Percentiles rank a stretch among this genome's conserved stretches.
These are phyloP conservation scores for Fusarium siculi DNA, from an alignment of 2,329 filamentous ascomycete species.

Conservation along the genomic window DNA sequence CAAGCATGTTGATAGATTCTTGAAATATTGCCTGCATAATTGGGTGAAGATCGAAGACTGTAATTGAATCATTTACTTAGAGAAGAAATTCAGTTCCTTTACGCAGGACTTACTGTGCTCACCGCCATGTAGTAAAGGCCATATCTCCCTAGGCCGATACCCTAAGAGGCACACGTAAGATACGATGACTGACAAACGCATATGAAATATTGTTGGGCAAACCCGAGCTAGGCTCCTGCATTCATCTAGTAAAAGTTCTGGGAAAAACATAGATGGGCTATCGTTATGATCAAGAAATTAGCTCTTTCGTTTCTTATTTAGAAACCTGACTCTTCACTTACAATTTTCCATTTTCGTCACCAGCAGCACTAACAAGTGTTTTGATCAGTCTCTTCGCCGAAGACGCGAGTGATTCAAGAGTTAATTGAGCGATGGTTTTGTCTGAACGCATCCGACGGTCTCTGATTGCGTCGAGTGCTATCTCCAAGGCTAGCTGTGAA, in stretches of 20 bases:
- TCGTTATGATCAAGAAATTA: background rate
- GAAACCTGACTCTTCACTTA: accelerated
- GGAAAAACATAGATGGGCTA: no score
- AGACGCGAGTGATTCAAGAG: accelerated
- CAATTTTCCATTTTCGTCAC: background rate
- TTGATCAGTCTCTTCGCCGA: accelerated
- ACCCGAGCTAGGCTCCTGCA: no score
- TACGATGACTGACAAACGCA: no score
- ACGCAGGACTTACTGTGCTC: background rate
- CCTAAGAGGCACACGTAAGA: no score
- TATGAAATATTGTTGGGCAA: no score
- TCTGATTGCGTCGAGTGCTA: accelerated
- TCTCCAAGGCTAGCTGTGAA: background rate
- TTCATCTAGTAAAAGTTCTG: no score
- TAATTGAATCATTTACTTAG: accelerated
- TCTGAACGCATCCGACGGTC: no score
- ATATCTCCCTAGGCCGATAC: no score
- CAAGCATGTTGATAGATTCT: background rate
- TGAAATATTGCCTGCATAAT: background rate
- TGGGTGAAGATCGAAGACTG: accelerated
- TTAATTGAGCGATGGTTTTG: background rate
- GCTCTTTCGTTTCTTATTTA: accelerated
- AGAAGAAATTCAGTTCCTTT: accelerated
- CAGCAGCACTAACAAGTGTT: background rate
- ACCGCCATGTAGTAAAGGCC: accelerated